phyloP scores from a whole-genome alignment of 2,329 filamentous ascomycete species.

The Sporothrix luriei region DNA sequence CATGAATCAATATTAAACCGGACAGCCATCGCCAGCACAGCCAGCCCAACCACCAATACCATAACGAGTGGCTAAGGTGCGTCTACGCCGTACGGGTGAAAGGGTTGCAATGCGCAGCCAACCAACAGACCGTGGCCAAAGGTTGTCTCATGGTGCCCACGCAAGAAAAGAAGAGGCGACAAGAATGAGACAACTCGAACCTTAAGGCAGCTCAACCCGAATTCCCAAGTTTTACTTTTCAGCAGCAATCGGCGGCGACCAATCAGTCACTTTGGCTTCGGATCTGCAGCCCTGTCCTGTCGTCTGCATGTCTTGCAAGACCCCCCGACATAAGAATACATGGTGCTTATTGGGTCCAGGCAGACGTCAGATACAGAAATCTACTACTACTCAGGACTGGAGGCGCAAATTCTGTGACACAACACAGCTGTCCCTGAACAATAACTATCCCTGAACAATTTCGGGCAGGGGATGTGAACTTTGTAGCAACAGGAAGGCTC shows the following conservation, averaged over 20 bases:
- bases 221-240: not conserved
- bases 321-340: not conserved
- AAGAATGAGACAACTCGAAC: too few species aligned
- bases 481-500: not conserved
- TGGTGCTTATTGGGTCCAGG: not conserved
- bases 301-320: constrained; percentile 18
- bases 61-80: not conserved
- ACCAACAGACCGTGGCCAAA: not conserved
- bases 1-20: not conserved
- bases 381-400: not conserved
- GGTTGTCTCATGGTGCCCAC: not conserved
- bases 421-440: not conserved
- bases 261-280: not conserved
- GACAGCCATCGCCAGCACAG: not conserved
- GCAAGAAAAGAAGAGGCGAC: not conserved
- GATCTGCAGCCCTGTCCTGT: not conserved
- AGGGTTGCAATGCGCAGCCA: not conserved
- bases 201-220: constrained; percentile 2
- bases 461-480: not conserved
- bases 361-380: constrained; percentile 9
- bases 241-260: not conserved
- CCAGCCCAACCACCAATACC: constrained; percentile 2
- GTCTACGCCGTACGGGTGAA: not conserved
- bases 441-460: not conserved
- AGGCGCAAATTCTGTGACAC: not conserved